Conservation (phyloP, 495 filamentous ascomycete genomes). For the Lasiosphaeriaceae sp. region DNA sequence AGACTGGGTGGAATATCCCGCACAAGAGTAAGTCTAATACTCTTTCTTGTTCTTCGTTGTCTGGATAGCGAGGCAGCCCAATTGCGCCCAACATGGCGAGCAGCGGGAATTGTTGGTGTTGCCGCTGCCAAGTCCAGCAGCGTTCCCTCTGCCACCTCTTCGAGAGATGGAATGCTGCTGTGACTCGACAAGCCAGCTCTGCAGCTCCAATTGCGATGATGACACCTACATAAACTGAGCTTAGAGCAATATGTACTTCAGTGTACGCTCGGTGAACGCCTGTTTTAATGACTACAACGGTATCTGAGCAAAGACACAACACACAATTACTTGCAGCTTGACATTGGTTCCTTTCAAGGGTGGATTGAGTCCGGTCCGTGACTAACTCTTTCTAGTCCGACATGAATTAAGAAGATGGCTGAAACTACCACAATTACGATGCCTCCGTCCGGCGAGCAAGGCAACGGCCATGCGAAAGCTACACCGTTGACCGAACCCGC, state of each 20-base stretch:
- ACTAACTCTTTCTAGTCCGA: constrained; percentile 21
- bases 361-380: not conserved
- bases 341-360: not conserved
- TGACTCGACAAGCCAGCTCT: not conserved
- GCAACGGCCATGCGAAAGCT: not conserved
- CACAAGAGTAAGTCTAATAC: constrained; percentile 21
- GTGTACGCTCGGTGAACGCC: constrained; percentile 69
- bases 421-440: constrained; percentile 24
- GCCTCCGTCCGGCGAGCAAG: not conserved
- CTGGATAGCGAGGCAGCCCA: too few relatives aligned
- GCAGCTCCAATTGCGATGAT: constrained; percentile 49
- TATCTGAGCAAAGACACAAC: constrained; percentile 67
- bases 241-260: constrained; percentile 60
- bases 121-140: not conserved
- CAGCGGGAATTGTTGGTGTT: too few relatives aligned
- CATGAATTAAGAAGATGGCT: constrained; percentile 41
- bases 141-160: not conserved
- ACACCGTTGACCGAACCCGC: not conserved
- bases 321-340: not conserved
- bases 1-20: constrained; percentile 20
- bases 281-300: constrained; percentile 94
- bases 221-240: constrained; percentile 47
- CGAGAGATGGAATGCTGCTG: too few relatives aligned
- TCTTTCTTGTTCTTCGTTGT: constrained; percentile 1
- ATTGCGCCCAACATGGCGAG: too few relatives aligned